Evolutionary conservation across 2,329 filamentous ascomycete species (phyloP).

Genomic region (Ophiostoma perfectum): DNA sequence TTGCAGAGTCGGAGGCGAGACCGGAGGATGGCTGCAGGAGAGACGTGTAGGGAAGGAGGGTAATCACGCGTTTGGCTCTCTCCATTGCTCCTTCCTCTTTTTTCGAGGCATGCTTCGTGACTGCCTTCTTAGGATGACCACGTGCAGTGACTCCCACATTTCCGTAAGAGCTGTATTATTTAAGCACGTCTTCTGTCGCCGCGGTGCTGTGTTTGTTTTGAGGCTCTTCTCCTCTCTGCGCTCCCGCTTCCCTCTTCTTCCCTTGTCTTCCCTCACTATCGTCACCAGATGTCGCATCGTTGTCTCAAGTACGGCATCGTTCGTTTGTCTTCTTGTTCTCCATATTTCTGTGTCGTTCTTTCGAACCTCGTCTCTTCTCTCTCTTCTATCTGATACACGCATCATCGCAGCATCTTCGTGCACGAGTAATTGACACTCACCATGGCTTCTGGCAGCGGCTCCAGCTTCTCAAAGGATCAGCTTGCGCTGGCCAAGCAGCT

Average conservation of each 20-base stretch:
- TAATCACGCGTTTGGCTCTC: background rate
- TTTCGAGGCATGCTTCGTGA: background rate
- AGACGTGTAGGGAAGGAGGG: background rate
- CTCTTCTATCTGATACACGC: background rate
- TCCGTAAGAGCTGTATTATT: background rate
- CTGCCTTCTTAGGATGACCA: background rate
- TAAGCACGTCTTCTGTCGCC: background rate
- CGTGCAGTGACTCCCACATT: background rate
- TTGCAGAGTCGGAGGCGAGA: background rate
- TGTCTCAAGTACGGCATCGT: background rate
- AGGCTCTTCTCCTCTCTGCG: background rate
- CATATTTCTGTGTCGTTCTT: too few relatives aligned
- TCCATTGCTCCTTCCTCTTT: constrained; percentile 13
- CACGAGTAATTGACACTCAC: background rate
- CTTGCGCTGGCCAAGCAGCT: constrained; percentile 24
- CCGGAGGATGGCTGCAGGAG: background rate
- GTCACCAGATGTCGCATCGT: background rate
- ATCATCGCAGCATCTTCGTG: too few relatives aligned
- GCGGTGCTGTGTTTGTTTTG: background rate
- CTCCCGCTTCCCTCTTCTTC: background rate
- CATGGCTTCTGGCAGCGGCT: constrained; percentile 8
- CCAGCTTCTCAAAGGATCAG: constrained; percentile 22
- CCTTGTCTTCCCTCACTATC: background rate
- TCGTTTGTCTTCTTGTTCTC: too few relatives aligned
- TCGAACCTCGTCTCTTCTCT: background rate